A percentile compares a stretch with the other conserved stretches of the same genome.
Evolutionary conservation across 805 yeast species (phyloP).

Genomic region (Kurtzmaniella cleridarum): DNA sequence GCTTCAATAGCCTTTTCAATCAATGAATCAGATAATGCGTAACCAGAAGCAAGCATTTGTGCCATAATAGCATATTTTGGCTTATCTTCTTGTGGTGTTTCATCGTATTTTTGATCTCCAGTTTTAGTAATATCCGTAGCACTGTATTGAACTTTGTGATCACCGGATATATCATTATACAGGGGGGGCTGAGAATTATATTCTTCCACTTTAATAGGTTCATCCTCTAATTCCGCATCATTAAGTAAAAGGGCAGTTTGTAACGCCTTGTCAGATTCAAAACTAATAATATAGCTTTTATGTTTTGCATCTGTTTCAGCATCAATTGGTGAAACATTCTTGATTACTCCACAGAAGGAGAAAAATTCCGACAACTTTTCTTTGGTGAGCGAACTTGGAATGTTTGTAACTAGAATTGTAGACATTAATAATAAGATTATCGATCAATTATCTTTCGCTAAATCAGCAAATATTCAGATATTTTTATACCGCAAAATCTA

Average conservation of each 20-base stretch:
- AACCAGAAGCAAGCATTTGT: conserved; percentile 71
- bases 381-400: conserved; percentile 45
- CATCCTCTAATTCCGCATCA: conserved; percentile 68
- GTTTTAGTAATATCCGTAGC: conserved; percentile 12
- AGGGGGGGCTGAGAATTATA: conserved; percentile 7
- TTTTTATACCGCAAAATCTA: too few relatives aligned
- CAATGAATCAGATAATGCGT: conserved; percentile 56
- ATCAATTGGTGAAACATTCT: conserved; percentile 23
- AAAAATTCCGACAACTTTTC: conserved; percentile 61
- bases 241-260: conserved; percentile 65
- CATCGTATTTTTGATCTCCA: conserved; percentile 34
- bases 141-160: conserved; percentile 17
- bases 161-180: conserved; percentile 15
- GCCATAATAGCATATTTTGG: conserved; percentile 75
- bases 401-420: conserved; percentile 50
- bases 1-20: conserved; percentile 56
- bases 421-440: too few relatives aligned
- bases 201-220: conserved; percentile 43
- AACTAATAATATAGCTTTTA: conserved; percentile 44
- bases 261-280: conserved; percentile 56
- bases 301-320: conserved; percentile 21
- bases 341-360: conserved; percentile 62
- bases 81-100: conserved; percentile 68
- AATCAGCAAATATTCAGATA: too few relatives aligned
- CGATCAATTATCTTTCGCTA: too few relatives aligned